Conservation (phyloP, 768 basidiomycete species). For the Boletus edulis region DNA sequence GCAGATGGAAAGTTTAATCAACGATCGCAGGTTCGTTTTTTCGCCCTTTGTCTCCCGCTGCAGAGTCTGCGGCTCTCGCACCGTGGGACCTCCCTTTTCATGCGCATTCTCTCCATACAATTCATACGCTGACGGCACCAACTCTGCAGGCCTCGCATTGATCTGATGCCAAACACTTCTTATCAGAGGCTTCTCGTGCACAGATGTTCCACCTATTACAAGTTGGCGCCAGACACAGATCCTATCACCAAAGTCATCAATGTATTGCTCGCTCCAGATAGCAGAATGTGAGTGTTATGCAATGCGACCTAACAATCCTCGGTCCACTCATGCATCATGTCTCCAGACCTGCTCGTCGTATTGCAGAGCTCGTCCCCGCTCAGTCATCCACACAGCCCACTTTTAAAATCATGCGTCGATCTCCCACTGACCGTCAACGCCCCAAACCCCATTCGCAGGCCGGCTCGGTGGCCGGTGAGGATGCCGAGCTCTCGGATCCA, state of each 20-base stretch:
- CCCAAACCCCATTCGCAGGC: constrained; percentile 66
- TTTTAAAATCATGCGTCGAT: constrained; percentile 85
- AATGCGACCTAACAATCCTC: background rate
- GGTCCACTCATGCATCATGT: constrained; percentile 14
- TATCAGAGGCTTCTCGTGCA: constrained; percentile 87
- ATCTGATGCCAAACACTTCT: constrained; percentile 67
- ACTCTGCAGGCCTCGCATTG: constrained; percentile 53
- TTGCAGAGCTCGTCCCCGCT: constrained; percentile 75
- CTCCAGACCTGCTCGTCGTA: constrained; percentile 61
- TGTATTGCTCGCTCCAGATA: constrained; percentile 58
- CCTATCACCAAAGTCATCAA: constrained; percentile 58
- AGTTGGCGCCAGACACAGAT: constrained; percentile 69
- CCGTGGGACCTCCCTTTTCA: constrained; percentile 1
- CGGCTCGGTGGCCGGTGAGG: constrained; percentile 71
- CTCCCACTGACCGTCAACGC: constrained; percentile 49
- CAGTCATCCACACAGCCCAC: constrained; percentile 70
- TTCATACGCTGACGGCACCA: constrained; percentile 22
- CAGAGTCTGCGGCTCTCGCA: constrained; percentile 1
- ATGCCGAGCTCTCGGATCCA: constrained; percentile 72
- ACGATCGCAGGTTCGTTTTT: constrained; percentile 62
- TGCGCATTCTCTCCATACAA: background rate
- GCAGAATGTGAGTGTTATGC: constrained; percentile 62
- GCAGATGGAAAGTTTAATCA: constrained; percentile 76
- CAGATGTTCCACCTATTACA: constrained; percentile 82
- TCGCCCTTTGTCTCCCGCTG: background rate